Evolutionary conservation across 1,284 basidiomycete genomes (phyloP), one percentile per base, ranked within the genome.

Genomic region (Rhizoctonia solani): DNA sequence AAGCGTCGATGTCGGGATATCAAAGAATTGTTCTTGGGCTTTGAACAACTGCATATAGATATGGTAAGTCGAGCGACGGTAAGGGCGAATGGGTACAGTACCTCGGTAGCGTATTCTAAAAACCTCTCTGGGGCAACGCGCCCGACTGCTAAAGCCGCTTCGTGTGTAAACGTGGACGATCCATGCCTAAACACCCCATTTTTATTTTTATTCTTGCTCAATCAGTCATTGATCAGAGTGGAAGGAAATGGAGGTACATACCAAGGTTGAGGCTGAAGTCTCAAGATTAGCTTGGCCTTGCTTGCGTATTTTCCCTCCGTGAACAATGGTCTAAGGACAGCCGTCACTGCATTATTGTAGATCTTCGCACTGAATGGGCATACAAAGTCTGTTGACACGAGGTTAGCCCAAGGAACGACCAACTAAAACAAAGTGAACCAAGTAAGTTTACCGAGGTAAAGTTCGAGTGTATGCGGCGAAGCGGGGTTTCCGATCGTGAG

Each of bases 391-490:
- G 6, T 47, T 53, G 71, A 52, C 68, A 74, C 69, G 29, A 73
- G 69, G 14, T 73, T 25, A 73, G 67, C 8, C 73, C 66, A 23
- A 29, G 14, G 4, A 19, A 6, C n/a, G 34, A 4, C 21, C 16
- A n/a, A n/a, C n/a, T n/a, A n/a, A n/a, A n/a, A n/a, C 4, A 4
- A 9, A 25, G 5, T n/a, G 16, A 8, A 1, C 16, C 30, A 14
- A 53, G 61, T 50, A 72, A 93, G 88, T 74, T 90, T 92, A 78
- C 95, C 93, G 88, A 89, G 76, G 76, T 91, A 93, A 65, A 95
- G 79, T 69, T 96, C 94, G 66, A 98, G 82, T 1, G 90, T 92
- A 74, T 97, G 92, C 0, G 88, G 87, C 0, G 93, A 84, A 34
- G 83, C 77, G 50, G 80, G 77, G 23, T 75, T 76, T 37, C 95